Evolutionary conservation across 106 monocot genomes (phyloP).

Genomic region (Dendrobium chrysotoxum): DNA sequence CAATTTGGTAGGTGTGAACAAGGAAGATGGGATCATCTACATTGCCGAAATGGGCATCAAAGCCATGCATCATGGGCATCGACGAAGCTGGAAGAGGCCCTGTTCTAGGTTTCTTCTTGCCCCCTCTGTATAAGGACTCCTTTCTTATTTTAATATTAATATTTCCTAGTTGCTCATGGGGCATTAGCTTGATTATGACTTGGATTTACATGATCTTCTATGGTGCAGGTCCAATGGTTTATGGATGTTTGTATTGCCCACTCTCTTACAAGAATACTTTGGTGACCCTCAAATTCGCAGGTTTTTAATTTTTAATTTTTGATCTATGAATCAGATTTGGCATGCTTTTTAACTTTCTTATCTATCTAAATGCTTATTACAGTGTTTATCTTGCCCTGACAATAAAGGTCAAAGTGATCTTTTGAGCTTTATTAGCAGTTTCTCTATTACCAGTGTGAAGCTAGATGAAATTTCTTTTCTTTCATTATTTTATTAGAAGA

Average conservation of each 20-base stretch:
- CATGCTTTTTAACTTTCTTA: neutral
- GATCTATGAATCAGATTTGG: neutral
- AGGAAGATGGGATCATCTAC: slow-evolving; percentile 25
- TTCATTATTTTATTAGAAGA: neutral
- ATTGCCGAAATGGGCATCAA: slow-evolving; percentile 64
- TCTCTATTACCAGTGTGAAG: neutral
- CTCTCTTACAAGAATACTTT: slow-evolving; percentile 72
- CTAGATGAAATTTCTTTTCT: neutral
- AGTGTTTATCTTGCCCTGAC: neutral
- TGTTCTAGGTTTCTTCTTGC: slow-evolving; percentile 53
- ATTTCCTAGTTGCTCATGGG: neutral
- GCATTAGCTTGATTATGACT: neutral
- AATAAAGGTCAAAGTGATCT: neutral
- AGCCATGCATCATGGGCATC: slow-evolving; percentile 96
- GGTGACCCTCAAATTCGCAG: slow-evolving; percentile 71
- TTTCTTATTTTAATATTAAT: neutral
- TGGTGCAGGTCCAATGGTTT: slow-evolving; percentile 91
- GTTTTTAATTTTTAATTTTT: slow-evolving; percentile 14
- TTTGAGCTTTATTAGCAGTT: neutral
- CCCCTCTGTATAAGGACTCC: neutral
- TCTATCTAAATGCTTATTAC: neutral
- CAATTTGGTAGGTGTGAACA: neutral
- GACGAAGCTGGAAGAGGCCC: slow-evolving; percentile 98
- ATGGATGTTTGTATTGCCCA: slow-evolving; percentile 90
- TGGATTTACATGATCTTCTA: neutral